Conservation (phyloP, 2,329 filamentous ascomycete species). For the Diplodia seriata region DNA sequence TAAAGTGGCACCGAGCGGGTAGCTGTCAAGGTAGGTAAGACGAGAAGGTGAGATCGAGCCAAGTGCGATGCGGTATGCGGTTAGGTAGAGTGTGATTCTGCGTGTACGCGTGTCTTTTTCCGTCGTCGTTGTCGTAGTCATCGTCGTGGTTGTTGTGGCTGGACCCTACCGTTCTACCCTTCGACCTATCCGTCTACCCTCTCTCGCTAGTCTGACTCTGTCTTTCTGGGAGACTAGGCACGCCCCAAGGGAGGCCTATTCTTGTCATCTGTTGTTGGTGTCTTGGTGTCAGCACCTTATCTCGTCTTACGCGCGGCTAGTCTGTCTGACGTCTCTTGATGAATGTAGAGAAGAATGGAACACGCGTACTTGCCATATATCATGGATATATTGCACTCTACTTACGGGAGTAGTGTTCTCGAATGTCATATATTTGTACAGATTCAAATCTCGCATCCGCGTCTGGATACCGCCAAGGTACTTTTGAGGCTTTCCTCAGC, state of each 20-base stretch:
- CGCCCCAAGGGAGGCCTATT: not conserved
- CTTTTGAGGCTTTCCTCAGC: not conserved
- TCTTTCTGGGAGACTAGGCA: not conserved
- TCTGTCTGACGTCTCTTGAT: not conserved
- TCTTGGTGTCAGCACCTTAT: slow-evolving; percentile 19
- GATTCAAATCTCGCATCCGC: too few species aligned
- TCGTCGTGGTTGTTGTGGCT: not conserved
- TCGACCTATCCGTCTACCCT: not conserved
- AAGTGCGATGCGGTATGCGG: not conserved
- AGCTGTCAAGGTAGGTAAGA: not conserved
- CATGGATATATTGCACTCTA: too few species aligned
- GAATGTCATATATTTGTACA: too few species aligned
- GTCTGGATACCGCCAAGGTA: too few species aligned
- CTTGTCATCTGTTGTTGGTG: not conserved
- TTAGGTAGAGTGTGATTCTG: too few species aligned
- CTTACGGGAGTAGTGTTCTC: too few species aligned
- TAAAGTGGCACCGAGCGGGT: not conserved
- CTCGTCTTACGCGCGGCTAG: not conserved
- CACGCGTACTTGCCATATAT: too few species aligned
- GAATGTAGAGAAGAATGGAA: too few species aligned
- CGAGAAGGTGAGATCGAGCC: not conserved
- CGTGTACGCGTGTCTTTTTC: not conserved
- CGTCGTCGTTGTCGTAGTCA: not conserved
- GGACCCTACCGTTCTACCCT: not conserved
- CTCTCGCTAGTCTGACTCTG: too few species aligned